Percentiles rank a stretch among this genome's conserved stretches.
Conservation (phyloP, 495 filamentous ascomycete genomes). For the Xylaria telfairii region DNA sequence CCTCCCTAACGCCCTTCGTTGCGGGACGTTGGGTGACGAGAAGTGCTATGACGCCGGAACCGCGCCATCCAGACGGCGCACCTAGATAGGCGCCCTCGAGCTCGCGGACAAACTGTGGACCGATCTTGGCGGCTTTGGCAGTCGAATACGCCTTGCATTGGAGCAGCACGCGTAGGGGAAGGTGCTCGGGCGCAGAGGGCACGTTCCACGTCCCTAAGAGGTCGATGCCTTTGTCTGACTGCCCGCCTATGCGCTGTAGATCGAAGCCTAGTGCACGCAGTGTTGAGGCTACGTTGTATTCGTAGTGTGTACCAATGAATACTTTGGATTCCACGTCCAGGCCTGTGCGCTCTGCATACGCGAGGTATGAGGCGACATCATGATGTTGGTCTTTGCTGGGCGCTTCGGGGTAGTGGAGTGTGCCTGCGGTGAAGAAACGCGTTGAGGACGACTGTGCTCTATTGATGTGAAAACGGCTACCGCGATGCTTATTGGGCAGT, state of each 20-base stretch:
- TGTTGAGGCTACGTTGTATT: slow-evolving; percentile 72
- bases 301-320: slow-evolving; percentile 70
- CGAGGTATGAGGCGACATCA: slow-evolving; percentile 72
- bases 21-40: slow-evolving; percentile 59
- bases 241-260: slow-evolving; percentile 75
- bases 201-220: slow-evolving; percentile 81
- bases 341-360: slow-evolving; percentile 66
- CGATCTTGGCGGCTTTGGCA: slow-evolving; percentile 57
- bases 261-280: slow-evolving; percentile 68
- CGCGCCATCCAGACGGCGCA: slow-evolving; percentile 72
- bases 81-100: slow-evolving; percentile 80
- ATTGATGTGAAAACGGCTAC: not conserved
- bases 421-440: slow-evolving; percentile 30
- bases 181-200: slow-evolving; percentile 46
- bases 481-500: not conserved
- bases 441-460: slow-evolving; percentile 4
- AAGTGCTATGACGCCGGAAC: slow-evolving; percentile 64
- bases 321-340: slow-evolving; percentile 57
- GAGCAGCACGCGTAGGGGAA: slow-evolving; percentile 67
- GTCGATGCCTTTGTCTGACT: slow-evolving; percentile 81
- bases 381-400: slow-evolving; percentile 61
- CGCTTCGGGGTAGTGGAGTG: slow-evolving; percentile 51
- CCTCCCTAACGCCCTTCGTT: slow-evolving; percentile 65
- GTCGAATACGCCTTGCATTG: slow-evolving; percentile 72
- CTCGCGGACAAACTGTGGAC: slow-evolving; percentile 77